These are phyloP conservation scores for Quercus agrifolia DNA, from an alignment of 306 rosid species.

Conservation along the genomic window DNA sequence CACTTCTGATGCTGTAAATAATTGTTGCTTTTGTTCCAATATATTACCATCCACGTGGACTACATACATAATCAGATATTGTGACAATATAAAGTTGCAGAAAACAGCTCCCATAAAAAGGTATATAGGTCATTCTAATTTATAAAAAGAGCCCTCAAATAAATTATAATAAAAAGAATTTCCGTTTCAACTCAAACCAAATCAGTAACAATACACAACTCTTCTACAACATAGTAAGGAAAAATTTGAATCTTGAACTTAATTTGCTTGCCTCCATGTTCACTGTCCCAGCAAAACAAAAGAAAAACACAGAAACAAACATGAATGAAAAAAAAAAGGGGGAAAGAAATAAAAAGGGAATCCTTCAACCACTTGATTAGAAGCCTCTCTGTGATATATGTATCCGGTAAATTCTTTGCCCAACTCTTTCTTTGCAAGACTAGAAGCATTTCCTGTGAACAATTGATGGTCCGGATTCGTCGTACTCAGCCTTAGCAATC, in stretches of 20 bases:
- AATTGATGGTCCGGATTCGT: conserved; percentile 93
- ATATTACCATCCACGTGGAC: too few relatives aligned
- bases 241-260: conserved; percentile 37
- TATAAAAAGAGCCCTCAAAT: neutral
- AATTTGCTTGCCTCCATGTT: conserved; percentile 56
- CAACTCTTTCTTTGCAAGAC: conserved; percentile 38
- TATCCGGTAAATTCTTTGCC: conserved; percentile 38
- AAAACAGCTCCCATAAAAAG: conserved; percentile 10
- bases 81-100: conserved; percentile 8
- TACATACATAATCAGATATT: neutral
- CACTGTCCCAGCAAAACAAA: conserved; percentile 48
- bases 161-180: conserved; percentile 33
- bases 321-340: conserved; percentile 28
- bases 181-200: conserved; percentile 56
- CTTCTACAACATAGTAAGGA: conserved; percentile 30
- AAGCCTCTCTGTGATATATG: conserved; percentile 45
- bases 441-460: conserved; percentile 99
- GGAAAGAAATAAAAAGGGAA: conserved; percentile 27
- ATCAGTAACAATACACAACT: conserved; percentile 45
- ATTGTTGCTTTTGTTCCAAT: too few relatives aligned
- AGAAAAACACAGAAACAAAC: conserved; percentile 42
- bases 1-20: too few relatives aligned
- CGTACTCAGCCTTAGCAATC: conserved; percentile 33
- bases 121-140: neutral
- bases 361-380: conserved; percentile 47